These are phyloP conservation scores for Sordaria brevicollis DNA, from an alignment of 495 filamentous ascomycete genomes.

Conservation along the genomic window DNA sequence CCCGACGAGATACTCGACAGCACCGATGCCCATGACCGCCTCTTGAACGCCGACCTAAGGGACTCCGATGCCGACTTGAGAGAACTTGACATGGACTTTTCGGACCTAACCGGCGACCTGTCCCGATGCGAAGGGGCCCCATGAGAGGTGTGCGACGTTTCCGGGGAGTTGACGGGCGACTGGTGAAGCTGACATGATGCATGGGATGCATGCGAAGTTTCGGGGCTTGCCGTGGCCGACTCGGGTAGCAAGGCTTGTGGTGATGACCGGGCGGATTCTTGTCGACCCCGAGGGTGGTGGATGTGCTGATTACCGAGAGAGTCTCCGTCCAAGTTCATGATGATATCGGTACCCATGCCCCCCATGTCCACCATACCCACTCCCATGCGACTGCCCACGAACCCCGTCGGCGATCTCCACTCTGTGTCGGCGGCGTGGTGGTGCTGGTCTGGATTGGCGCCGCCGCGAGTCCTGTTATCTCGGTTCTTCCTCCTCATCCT, in stretches of 20 bases:
- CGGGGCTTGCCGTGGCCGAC: not conserved
- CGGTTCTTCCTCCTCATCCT: conserved; percentile 12
- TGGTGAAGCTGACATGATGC: not conserved
- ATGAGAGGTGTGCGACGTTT: conserved; percentile 2
- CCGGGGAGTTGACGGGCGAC: conserved; percentile 9
- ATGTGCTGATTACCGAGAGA: not conserved
- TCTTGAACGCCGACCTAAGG: conserved; percentile 18
- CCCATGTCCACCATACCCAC: not conserved
- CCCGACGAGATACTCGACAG: conserved; percentile 25
- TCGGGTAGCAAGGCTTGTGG: not conserved
- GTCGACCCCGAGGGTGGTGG: not conserved
- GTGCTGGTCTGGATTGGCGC: not conserved
- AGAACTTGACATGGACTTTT: conserved; percentile 13
- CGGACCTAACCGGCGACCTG: conserved; percentile 16
- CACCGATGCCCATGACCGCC: conserved; percentile 24
- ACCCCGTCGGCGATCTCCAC: not conserved
- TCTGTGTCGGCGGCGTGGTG: not conserved
- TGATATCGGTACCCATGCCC: not conserved
- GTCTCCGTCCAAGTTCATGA: not conserved
- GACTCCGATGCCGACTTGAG: conserved; percentile 14
- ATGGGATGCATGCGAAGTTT: not conserved
- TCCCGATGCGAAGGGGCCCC: conserved; percentile 2
- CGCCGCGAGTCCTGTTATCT: conserved; percentile 1
- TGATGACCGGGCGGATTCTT: not conserved
- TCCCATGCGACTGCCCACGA: not conserved